Evolutionary conservation across 352 stramenopile species (phyloP).

Genomic region (Phytophthora colocasiae): DNA sequence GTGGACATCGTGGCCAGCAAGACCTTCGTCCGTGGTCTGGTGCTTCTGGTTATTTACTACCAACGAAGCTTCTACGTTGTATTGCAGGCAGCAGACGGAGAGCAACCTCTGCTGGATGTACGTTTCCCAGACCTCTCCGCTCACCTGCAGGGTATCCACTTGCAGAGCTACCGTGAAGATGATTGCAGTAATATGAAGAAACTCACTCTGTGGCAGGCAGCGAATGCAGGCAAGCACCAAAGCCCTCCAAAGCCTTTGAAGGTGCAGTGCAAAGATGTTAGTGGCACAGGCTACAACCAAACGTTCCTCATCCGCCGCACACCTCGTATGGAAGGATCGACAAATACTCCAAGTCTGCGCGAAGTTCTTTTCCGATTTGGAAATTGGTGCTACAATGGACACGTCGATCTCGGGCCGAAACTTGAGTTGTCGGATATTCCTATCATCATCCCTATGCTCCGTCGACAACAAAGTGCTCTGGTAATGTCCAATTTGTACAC

Average conservation of each 20-base stretch:
- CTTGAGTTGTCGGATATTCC: slow-evolving; percentile 92
- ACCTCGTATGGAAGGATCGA: slow-evolving; percentile 40
- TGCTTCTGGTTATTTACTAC: slow-evolving; percentile 88
- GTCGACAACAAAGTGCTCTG: slow-evolving; percentile 92
- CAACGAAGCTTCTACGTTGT: slow-evolving; percentile 92
- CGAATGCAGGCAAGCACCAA: slow-evolving; percentile 59
- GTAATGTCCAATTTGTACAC: slow-evolving; percentile 35
- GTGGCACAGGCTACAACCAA: slow-evolving; percentile 82
- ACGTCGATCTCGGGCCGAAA: slow-evolving; percentile 91
- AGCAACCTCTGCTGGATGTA: slow-evolving; percentile 95
- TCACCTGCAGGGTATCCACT: slow-evolving; percentile 89
- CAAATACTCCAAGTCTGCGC: slow-evolving; percentile 61
- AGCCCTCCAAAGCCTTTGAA: slow-evolving; percentile 82
- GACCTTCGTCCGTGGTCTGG: slow-evolving; percentile 84
- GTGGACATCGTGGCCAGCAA: slow-evolving; percentile 90
- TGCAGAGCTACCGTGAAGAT: slow-evolving; percentile 83
- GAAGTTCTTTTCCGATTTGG: slow-evolving; percentile 96
- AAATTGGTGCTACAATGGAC: slow-evolving; percentile 95
- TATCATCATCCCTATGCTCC: slow-evolving; percentile 94
- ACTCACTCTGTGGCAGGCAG: slow-evolving; percentile 91
- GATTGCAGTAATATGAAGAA: slow-evolving; percentile 92
- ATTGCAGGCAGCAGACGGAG: slow-evolving; percentile 87
- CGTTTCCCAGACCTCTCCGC: slow-evolving; percentile 93
- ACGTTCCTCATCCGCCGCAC: slow-evolving; percentile 87
- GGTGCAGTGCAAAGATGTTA: slow-evolving; percentile 87